Base-by-base conservation (phyloP, 768 basidiomycete genomes). In the Russula brevipes region DNA sequence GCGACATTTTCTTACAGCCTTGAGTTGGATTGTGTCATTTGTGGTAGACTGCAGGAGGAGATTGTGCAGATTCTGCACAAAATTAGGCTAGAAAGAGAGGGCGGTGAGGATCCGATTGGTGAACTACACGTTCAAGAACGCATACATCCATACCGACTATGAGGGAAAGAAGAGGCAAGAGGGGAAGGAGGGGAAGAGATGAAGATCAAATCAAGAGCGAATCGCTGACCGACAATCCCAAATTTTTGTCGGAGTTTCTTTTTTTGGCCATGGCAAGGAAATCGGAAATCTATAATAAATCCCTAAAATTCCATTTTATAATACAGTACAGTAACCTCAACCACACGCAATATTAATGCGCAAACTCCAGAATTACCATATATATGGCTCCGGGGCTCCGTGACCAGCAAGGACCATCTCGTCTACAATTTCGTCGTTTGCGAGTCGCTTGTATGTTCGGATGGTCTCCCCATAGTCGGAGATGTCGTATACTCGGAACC, bases 401-500 rank as follows among this genome's bases (percentile, higher is more conserved):
- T 57, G 60, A 7, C 90, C 89, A 3, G 80, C 79, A 6, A 92
- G 77, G 11, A 84, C 71, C 76, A 88, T 80, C 64, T 82, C 79
- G 67, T 90, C 86, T 49, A 89, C 55, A 14, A 90, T 76, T 59
- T 82, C 83, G 58, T 86, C 85, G 61, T 86, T 78, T 71, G 91
- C 89, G 4, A 84, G 86, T 44, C 85, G 84, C 74, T 97, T 97
- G 74, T 90, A 85, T 42, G 96, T 96, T 72, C 80, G 78, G 71
- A 98, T 91, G 6, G 85, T 94, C 80, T 98, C 96, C 50, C 96
- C 96, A 69, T 82, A 98, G 65, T 93, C 85, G 17, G 87, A 88
- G 56, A 98, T 80, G 31, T 93, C 85, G 73, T 88, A 98, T 50
- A 98, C 78, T 8, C 96, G 81, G 80, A 96, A 94, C 46, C 96